Conservation (phyloP, 1,284 basidiomycete genomes). For the Mycocalia duriaeana region DNA sequence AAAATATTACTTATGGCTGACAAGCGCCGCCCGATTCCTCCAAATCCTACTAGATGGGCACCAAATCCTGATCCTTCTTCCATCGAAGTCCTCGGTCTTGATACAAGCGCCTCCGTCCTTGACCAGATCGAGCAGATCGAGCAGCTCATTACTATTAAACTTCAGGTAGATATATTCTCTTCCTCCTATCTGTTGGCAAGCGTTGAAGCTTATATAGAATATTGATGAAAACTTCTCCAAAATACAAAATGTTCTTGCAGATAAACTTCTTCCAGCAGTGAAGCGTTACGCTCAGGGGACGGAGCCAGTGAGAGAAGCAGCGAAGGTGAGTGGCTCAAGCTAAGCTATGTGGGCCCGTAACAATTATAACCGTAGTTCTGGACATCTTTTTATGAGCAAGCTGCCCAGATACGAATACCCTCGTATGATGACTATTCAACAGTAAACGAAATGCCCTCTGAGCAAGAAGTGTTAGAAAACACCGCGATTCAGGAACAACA, state of each 20-base stretch:
- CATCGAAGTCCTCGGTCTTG: constrained; percentile 72
- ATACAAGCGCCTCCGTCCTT: constrained; percentile 66
- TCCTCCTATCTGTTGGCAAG: constrained; percentile 4
- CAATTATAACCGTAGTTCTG: constrained; percentile 83
- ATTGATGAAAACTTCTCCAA: constrained; percentile 92
- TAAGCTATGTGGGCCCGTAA: no score
- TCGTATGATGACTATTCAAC: constrained; percentile 62
- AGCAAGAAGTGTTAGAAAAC: constrained; percentile 24
- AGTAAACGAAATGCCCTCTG: constrained; percentile 44
- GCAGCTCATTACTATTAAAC: constrained; percentile 86
- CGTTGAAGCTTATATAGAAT: constrained; percentile 51
- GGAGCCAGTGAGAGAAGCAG: constrained; percentile 83
- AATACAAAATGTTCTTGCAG: constrained; percentile 84
- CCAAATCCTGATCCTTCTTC: constrained; percentile 57
- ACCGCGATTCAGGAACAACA: constrained; percentile 20
- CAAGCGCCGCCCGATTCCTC: constrained; percentile 30
- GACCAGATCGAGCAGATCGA: constrained; percentile 94
- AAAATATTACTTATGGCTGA: constrained; percentile 22
- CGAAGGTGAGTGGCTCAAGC: constrained; percentile 69
- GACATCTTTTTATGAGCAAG: constrained; percentile 92
- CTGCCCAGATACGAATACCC: constrained; percentile 81
- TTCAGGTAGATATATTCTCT: constrained; percentile 50
- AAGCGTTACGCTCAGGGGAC: constrained; percentile 85
- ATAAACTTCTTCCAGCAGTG: constrained; percentile 78
- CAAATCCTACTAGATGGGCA: constrained; percentile 57